Evolutionary conservation across 306 rosid species (phyloP).

Genomic region (Psophocarpus tetragonolobus): DNA sequence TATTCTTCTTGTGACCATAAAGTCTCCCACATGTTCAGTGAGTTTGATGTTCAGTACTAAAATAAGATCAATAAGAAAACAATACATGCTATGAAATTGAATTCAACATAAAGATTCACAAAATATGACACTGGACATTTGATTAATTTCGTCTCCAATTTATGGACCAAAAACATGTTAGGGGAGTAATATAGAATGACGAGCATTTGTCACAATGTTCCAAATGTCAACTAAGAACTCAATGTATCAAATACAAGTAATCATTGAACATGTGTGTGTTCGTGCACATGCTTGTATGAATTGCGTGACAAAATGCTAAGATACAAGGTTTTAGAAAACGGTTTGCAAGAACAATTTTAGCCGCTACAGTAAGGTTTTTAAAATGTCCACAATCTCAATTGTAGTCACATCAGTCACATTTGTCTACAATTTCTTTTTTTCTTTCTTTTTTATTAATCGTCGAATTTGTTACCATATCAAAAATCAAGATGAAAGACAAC

Average conservation of each 20-base stretch:
- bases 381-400: neutral
- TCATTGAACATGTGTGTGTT: too few species aligned
- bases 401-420: neutral
- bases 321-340: neutral
- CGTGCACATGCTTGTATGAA: neutral
- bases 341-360: neutral
- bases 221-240: neutral
- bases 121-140: neutral
- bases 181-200: neutral
- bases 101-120: neutral
- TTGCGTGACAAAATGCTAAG: neutral
- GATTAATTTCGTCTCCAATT: neutral
- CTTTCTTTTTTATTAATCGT: too few species aligned
- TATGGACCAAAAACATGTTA: neutral
- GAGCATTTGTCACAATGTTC: neutral
- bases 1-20: neutral
- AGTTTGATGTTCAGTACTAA: neutral
- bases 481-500: neutral
- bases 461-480: neutral
- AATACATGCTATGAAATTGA: neutral
- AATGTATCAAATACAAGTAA: neutral
- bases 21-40: neutral
- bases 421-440: neutral
- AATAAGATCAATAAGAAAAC: neutral
- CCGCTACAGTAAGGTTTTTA: neutral